phyloP scores from a whole-genome alignment of 352 stramenopile species.

The Globisporangium uncinulatum region DNA sequence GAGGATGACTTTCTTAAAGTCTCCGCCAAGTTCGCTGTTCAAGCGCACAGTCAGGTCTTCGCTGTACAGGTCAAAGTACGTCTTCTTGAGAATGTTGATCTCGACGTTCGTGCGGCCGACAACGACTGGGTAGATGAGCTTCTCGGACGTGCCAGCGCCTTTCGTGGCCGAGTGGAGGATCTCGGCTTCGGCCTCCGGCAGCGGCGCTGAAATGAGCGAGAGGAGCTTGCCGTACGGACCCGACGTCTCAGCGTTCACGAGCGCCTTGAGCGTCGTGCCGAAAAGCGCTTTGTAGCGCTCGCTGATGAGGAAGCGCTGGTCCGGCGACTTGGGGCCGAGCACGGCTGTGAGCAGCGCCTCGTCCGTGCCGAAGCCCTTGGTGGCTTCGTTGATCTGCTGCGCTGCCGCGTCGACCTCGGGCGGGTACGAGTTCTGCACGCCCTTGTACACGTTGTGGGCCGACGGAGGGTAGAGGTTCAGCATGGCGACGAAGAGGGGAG shows the following conservation, averaged over 20 bases:
- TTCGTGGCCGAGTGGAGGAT: constrained; percentile 66
- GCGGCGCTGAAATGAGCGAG: constrained; percentile 60
- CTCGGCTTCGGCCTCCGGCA: constrained; percentile 65
- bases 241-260: constrained; percentile 76
- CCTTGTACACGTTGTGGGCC: constrained; percentile 49
- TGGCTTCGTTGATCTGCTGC: constrained; percentile 62
- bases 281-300: constrained; percentile 70
- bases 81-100: constrained; percentile 73
- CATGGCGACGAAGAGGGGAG: neutral
- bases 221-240: constrained; percentile 65
- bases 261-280: constrained; percentile 39
- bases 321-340: constrained; percentile 64
- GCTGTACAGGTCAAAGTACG: constrained; percentile 59
- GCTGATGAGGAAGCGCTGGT: constrained; percentile 60
- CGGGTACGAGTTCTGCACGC: constrained; percentile 31
- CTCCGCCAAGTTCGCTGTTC: constrained; percentile 63
- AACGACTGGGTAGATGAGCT: constrained; percentile 48
- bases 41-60: constrained; percentile 63
- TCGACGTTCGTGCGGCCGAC: constrained; percentile 67
- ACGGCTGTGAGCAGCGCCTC: constrained; percentile 64
- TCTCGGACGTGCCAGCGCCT: constrained; percentile 65
- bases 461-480: constrained; percentile 63
- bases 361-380: constrained; percentile 67
- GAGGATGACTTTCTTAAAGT: constrained; percentile 76
- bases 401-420: constrained; percentile 53